phyloP scores from a whole-genome alignment of 495 filamentous ascomycete genomes.

The Lasiosphaeriaceae sp. region DNA sequence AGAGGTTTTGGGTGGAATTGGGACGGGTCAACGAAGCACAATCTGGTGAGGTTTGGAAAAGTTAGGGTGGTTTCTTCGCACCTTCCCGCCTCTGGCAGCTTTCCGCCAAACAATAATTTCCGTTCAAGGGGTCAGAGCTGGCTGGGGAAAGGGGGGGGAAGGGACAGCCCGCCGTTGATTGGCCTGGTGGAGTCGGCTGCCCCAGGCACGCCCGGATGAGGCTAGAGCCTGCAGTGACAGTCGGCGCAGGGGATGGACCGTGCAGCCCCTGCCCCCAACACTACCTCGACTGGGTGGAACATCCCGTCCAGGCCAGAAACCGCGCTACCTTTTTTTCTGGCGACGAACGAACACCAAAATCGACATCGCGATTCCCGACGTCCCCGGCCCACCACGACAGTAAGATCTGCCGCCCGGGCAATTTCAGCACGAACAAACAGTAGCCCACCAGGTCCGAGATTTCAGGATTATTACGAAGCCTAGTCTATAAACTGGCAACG shows the following conservation, averaged over 20 bases:
- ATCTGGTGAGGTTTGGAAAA: slow-evolving; percentile 15
- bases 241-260: slow-evolving; percentile 21
- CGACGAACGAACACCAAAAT: slow-evolving; percentile 5
- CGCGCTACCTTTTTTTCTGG: slow-evolving; percentile 26
- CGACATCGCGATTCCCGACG: slow-evolving; percentile 12
- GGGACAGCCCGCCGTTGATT: slow-evolving; percentile 35
- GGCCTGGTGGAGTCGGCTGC: slow-evolving; percentile 33
- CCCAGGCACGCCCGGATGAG: slow-evolving; percentile 26
- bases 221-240: slow-evolving; percentile 15
- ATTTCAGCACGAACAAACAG: neutral
- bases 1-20: slow-evolving; percentile 12
- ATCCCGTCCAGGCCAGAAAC: slow-evolving; percentile 5
- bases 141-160: slow-evolving; percentile 42
- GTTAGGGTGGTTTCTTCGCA: slow-evolving; percentile 29
- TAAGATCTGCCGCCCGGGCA: too few relatives aligned
- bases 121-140: slow-evolving; percentile 33
- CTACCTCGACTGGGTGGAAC: slow-evolving; percentile 12
- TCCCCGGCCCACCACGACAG: neutral
- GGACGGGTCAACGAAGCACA: slow-evolving; percentile 21
- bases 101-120: slow-evolving; percentile 48
- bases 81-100: slow-evolving; percentile 34
- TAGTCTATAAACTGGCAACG: neutral
- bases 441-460: neutral
- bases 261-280: slow-evolving; percentile 20
- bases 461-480: neutral